These are phyloP conservation scores for Graphilbum ipis-grandicollis DNA, from an alignment of 2,329 filamentous ascomycete genomes.

Conservation along the genomic window DNA sequence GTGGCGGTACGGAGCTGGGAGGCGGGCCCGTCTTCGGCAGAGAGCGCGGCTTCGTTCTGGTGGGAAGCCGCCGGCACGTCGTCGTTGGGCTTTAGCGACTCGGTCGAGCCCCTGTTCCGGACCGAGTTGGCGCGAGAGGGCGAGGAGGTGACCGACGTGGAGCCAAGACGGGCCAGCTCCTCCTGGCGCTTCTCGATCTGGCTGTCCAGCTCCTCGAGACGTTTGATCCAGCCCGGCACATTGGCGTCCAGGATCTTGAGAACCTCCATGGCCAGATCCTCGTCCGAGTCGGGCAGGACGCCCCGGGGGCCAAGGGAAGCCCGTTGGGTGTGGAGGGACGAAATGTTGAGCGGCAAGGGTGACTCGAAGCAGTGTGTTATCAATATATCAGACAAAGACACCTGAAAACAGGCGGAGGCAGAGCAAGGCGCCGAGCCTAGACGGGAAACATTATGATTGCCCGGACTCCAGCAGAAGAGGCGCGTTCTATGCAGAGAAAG, in stretches of 20 bases:
- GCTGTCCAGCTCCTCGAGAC: conserved; percentile 40
- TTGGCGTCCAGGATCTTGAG: conserved; percentile 35
- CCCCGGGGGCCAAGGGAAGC: no score
- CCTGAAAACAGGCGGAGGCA: no score
- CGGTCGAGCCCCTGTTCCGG: conserved; percentile 12
- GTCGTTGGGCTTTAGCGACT: conserved; percentile 11
- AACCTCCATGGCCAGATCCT: conserved; percentile 31
- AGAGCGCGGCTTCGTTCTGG: not conserved
- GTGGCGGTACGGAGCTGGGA: not conserved
- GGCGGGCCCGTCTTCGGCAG: conserved; percentile 5
- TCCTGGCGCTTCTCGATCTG: conserved; percentile 44
- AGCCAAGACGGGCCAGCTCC: conserved; percentile 29
- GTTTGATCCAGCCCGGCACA: conserved; percentile 40
- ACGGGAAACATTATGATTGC: no score
- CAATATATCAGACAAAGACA: no score
- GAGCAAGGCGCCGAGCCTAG: no score
- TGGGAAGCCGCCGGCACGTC: conserved; percentile 7
- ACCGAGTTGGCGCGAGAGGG: conserved; percentile 11
- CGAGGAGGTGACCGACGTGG: conserved; percentile 5
- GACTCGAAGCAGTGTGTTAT: no score
- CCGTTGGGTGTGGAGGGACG: not conserved
- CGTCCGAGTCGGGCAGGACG: not conserved
- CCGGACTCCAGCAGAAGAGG: no score
- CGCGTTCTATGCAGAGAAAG: no score
- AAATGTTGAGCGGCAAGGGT: not conserved